Base-by-base conservation (phyloP, 352 stramenopile species). In the Aphanomyces cochlioides region DNA sequence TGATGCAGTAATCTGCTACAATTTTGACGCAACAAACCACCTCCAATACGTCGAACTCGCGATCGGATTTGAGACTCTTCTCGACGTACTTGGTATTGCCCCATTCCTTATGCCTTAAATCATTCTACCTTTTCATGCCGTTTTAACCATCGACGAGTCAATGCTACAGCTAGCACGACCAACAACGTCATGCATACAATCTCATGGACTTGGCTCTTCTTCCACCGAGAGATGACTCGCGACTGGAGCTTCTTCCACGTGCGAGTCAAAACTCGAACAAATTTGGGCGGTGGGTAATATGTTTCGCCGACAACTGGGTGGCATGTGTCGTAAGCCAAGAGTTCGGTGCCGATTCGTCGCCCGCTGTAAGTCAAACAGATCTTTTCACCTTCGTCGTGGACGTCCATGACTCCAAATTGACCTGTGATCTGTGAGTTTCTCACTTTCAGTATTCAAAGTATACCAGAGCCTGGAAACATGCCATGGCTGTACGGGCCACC, bases 401-500 rank as follows among this genome's bases (percentile, higher is more conserved):
- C 76, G 72, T 92, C 83, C 75, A 95, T 74, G n/a, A 93, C 47
- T 7, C 80, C 87, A 63, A 92, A 95, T 69, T 93, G 87, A 1
- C 85, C 67, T 73, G 40, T 37, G 37, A 50, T 38, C 10, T 13
- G 28, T 21, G 34, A 58, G 8, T 56, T n/a, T 59, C 38, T 56
- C 17, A 12, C 15, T 5, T 10, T 28, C 12, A 39, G 15, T 54
- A 68, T 28, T 10, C 4, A 56, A 58, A 48, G 37, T 4, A n/a
- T 57, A 73, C 75, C 88, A 5, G 85, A 78, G 10, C 89, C 88
- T 21, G 88, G 82, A 65, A 90, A 85, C 36, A 80, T 80, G 4
- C 89, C 89, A 66, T 96, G 88, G 70, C 83, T 93, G 69, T 96
- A 96, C 0, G 89, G 88, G 6, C 89, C 88, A 39, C 89, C 89